Evolutionary conservation across 179 eudicot genomes (phyloP).

Genomic region (Beta lomatogona): DNA sequence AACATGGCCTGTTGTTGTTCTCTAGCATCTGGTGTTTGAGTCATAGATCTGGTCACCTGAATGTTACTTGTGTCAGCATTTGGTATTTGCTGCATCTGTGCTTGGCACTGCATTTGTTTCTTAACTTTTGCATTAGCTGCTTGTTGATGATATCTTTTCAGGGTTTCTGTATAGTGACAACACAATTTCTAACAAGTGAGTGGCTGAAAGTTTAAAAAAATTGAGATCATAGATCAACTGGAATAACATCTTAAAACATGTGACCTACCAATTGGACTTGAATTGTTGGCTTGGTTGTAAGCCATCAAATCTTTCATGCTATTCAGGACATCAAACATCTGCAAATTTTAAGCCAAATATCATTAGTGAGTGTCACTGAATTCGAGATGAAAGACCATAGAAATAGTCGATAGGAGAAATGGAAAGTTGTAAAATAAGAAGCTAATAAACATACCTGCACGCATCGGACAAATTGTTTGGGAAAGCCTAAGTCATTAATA

Average conservation of each 20-base stretch:
- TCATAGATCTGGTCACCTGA: constrained; percentile 37
- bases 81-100: constrained; percentile 43
- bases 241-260: not conserved
- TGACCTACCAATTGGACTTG: constrained; percentile 58
- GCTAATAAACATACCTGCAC: constrained; percentile 45
- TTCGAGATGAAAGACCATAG: not conserved
- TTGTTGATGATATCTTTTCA: constrained; percentile 24
- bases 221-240: not conserved
- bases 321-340: constrained; percentile 48
- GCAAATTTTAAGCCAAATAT: constrained; percentile 11
- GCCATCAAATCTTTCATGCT: constrained; percentile 60
- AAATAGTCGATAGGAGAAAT: not conserved
- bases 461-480: constrained; percentile 43
- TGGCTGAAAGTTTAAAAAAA: no score
- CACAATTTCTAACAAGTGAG: not conserved
- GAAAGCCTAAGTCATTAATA: constrained; percentile 55
- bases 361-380: not conserved
- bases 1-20: not conserved
- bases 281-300: constrained; percentile 33
- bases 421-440: not conserved
- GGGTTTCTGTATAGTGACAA: constrained; percentile 32
- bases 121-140: constrained; percentile 12
- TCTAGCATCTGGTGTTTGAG: constrained; percentile 32
- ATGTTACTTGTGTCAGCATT: constrained; percentile 23
- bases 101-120: constrained; percentile 27